These are phyloP conservation scores for Fusarium sp. DNA, from an alignment of 2,329 filamentous ascomycete genomes.

Conservation along the genomic window DNA sequence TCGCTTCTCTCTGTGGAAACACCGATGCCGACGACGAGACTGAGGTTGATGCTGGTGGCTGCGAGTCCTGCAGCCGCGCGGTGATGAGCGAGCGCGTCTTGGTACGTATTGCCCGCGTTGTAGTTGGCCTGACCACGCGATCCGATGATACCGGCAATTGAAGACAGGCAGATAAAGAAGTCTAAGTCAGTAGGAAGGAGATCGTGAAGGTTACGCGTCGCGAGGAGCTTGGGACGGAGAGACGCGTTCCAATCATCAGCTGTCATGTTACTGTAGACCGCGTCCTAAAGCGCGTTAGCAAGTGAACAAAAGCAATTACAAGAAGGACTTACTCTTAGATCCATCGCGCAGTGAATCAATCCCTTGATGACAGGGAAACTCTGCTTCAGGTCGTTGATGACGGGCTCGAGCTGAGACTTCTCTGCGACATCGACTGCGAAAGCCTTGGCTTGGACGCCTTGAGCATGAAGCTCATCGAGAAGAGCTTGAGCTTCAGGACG, in stretches of 20 bases:
- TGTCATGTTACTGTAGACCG: neutral
- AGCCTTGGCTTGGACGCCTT: neutral
- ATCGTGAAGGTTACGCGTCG: neutral
- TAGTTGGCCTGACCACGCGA: neutral
- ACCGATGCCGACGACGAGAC: neutral
- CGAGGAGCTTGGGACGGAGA: neutral
- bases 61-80: neutral
- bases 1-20: neutral
- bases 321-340: neutral
- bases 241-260: neutral
- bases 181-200: neutral
- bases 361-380: constrained; percentile 37
- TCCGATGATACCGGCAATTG: neutral
- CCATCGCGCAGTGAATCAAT: constrained; percentile 43
- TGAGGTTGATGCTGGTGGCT: neutral
- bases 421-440: constrained; percentile 9
- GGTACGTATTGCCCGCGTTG: neutral
- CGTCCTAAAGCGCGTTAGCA: neutral
- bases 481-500: neutral
- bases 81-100: neutral
- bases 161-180: neutral
- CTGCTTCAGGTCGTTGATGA: constrained; percentile 9
- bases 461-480: neutral
- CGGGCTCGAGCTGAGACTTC: constrained; percentile 7
- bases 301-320: accelerated